Base-by-base conservation (phyloP, 352 stramenopile species). In the Globisporangium rhizosaccharum region DNA sequence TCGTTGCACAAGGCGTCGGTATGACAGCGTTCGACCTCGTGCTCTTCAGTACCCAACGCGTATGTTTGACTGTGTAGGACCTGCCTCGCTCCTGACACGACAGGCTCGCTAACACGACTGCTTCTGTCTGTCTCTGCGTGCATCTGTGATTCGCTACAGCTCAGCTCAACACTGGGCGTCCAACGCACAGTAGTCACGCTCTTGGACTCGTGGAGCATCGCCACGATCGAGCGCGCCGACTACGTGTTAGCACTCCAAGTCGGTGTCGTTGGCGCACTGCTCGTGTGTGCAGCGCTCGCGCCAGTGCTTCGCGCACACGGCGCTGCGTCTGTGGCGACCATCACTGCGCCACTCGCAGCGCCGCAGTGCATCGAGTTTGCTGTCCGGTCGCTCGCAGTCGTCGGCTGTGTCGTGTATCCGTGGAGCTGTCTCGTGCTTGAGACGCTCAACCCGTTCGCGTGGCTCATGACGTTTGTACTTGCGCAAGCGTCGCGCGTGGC, bases 391-490 rank as follows among this genome's bases (percentile, higher is more conserved):
- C 57, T 54, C 11, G 61, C 63, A 15, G 66, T 83, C 3, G 58
- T 86, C 10, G 66, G 57, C 7, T 48, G 56, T 0, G 30, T 85
- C 23, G 56, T 89, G 30, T 88, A 88, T 51, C 77, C 77, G 17
- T 92, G 76, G 82, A 87, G 72, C 17, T 84, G 68, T 18, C 62
- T 90, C 25, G 79, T 90, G 6, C 70, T 94, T 30, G 51, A 79
- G 37, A 86, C 72, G 18, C 72, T 58, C 62, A 88, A 89, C 44
- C 79, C 82, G 5, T 68, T 87, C 15, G 53, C 33, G 15, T 92
- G 82, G 82, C 66, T 94, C 2, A 25, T 86, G 17, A 26, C 57
- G 2, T 88, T 85, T 42, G 59, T 92, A 10, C 49, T 67, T 9
- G 65, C 79, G 10, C 39, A 62, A 18, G 48, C 66, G 6, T 48